Base-by-base conservation (phyloP, 2,329 filamentous ascomycete species). In the Diaporthe eres region DNA sequence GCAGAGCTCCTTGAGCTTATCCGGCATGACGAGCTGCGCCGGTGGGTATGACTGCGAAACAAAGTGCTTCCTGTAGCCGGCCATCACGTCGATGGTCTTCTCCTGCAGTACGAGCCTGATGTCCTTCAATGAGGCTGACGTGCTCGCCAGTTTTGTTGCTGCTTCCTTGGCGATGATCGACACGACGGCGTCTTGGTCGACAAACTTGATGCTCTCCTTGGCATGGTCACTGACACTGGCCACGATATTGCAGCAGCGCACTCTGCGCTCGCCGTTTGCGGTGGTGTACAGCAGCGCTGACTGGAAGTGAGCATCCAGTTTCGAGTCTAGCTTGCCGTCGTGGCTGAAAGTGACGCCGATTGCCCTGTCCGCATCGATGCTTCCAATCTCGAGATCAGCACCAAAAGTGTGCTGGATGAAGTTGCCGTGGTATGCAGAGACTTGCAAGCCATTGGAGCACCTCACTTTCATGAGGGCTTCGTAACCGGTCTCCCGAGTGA, bases 391-490 rank as follows among this genome's bases (percentile, higher is more conserved):
- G 60, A 99, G 90, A 84, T 99, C 97, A 4, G 96, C 95, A 15
- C 95, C 96, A 81, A 98, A 98, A 0, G 94, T 97, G 85, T 98
- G 95, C 82, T 99, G 97, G 70, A 97, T 91, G 82, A 98, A 99
- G 85, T 98, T 98, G 79, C 97, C 97, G 81, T 98, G 95, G 82
- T 99, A 99, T n/a, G 92, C 91, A 22, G 95, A 92, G 22, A 99
- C 94, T 83, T 99, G 97, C 71, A 99, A 88, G 25, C 97, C 97
- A 80, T 98, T 99, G 25, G 96, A 98, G 86, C 97, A 99, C 77
- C 97, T 94, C 75, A 99, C 96, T 88, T 99, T 99, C 95, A 99
- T 97, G 80, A 99, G 87, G 28, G 95, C 95, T 85, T 98, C 96
- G 86, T 95, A 98, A 31, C 97, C 97, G 63, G 96, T 98, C 83